Base-by-base conservation (phyloP, 2,329 filamentous ascomycete genomes). In the Epichloe elymi region DNA sequence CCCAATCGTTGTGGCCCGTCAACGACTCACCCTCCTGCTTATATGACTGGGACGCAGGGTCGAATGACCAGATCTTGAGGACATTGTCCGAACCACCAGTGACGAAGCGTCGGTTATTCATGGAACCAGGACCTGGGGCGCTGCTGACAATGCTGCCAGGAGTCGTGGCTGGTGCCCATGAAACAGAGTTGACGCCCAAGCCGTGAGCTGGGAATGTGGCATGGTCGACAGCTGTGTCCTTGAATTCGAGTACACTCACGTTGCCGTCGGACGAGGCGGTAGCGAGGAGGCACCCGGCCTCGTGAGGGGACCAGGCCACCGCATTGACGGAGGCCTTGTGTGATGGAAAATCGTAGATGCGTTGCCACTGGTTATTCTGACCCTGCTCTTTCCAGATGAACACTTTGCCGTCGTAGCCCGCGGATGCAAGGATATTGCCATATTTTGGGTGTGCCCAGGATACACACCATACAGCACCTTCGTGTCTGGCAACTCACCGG, bases 401-500 rank as follows among this genome's bases (percentile, higher is more conserved):
- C 58, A 98, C 91, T 70, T 95, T 95, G 70, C 91, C 93, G 70
- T 98, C 93, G 73, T 96, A 98, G 58, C 87, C 88, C 48, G 89
- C 88, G 55, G 88, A 95, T 51, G 93, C 93, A 54, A 98, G 84
- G 65, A 98, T 96, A 67, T 91, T 96, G 73, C 93, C 93, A 70
- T 94, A 97, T 68, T 98, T 97, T 56, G 93, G 93, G 65, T 98
- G 93, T 46, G 91, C 90, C 93, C 93, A 98, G 61, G 90, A 86
- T 53, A 97, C 88, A 67, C 88, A 95, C 93, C 93, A 98, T 53
- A 98, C 91, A 37, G 93, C 89, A 56, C 91, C 91, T 69, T 98
- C 93, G 66, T 98, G 93, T 58, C 91, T 95, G 61, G 26, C 48
- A 50, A 41, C 5, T n/a, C 20, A 33, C 12, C 33, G 20, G 41